Evolutionary conservation across 2,329 filamentous ascomycete genomes (phyloP), one percentile per base, ranked within the genome.

Genomic region (Pseudogymnoascus sp.): DNA sequence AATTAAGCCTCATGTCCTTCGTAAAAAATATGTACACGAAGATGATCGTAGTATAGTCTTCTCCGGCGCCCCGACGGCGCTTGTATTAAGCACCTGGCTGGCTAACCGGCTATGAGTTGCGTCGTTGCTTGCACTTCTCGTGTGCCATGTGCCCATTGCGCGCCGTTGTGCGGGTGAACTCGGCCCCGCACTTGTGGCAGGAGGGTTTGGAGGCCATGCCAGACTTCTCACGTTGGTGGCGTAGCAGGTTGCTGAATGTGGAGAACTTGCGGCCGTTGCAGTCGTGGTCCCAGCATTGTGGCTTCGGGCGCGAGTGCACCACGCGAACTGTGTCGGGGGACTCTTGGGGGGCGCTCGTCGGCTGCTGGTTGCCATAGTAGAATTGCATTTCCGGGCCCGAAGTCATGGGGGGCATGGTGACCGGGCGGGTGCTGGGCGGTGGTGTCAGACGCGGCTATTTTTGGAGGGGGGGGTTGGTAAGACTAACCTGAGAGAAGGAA

Each of bases 211-310:
- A 81, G 9, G 92, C 91, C 60, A 92, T 92, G 27, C 93, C 93
- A 0, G 91, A 95, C 74, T 96, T 97, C 75, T 97, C 93, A 44
- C 93, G 85, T 75, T 97, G 92, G 74, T 97, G 93, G 65, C 93
- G 84, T 38, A 97, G 80, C 3, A 97, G 83, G 73, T 97, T 97
- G 82, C 92, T 96, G 73, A 97, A 97, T 3, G 93, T 97, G 15
- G 91, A 96, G 72, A 97, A 97, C 71, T 96, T 90, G 31, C 92
- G 87, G 17, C 93, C 93, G 70, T 97, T 96, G 79, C 93, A 97
- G 9, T 92, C 93, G 71, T 97, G 93, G 65, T 97, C 93, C 90
- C 91, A 97, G 75, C 93, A 97, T 73, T 96, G 91, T 51, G 92
- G 92, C 77, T 96, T 96, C n/a, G 91, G 91, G 66, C 90, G 84